Percentiles rank a stretch among this genome's conserved stretches.
Conservation (phyloP, 2,329 filamentous ascomycete genomes). For the Penicillium sp. region DNA sequence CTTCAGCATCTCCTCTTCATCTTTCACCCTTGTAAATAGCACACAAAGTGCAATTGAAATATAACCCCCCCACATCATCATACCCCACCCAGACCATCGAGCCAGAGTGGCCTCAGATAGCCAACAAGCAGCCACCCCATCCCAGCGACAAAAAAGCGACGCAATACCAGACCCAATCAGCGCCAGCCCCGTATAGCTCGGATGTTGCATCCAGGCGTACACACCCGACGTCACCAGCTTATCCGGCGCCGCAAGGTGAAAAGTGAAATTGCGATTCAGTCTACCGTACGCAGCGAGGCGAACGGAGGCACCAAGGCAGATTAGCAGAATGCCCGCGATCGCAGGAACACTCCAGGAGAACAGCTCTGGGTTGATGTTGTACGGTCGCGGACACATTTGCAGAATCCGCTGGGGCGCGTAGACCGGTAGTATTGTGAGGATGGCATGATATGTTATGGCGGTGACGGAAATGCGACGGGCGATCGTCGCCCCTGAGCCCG, state of each 20-base stretch:
- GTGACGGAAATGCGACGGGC: conserved; percentile 13
- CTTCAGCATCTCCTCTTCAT: conserved; percentile 58
- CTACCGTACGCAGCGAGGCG: conserved; percentile 48
- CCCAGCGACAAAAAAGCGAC: conserved; percentile 42
- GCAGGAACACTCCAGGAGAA: conserved; percentile 33
- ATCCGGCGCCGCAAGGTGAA: conserved; percentile 54
- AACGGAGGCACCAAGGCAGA: conserved; percentile 31
- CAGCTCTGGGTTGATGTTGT: conserved; percentile 20
- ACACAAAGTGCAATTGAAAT: conserved; percentile 15
- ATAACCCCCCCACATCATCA: background rate
- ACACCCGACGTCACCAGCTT: conserved; percentile 53
- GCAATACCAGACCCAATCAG: conserved; percentile 33
- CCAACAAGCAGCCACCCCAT: conserved; percentile 49
- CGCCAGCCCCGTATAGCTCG: conserved; percentile 54
- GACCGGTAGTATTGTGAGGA: conserved; percentile 19
- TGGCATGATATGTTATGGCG: conserved; percentile 26
- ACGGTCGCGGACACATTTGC: conserved; percentile 25
- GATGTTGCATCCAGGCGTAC: conserved; percentile 57
- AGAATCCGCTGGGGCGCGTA: conserved; percentile 6
- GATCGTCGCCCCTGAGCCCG: conserved; percentile 13
- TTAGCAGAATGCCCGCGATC: conserved; percentile 20
- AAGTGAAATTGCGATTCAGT: conserved; percentile 59
- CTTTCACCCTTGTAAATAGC: conserved; percentile 44
- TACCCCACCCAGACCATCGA: conserved; percentile 19
- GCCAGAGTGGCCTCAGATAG: conserved; percentile 17